Evolutionary conservation across 1,284 basidiomycete genomes (phyloP).

Genomic region (Cryptococcus amylolentus): DNA sequence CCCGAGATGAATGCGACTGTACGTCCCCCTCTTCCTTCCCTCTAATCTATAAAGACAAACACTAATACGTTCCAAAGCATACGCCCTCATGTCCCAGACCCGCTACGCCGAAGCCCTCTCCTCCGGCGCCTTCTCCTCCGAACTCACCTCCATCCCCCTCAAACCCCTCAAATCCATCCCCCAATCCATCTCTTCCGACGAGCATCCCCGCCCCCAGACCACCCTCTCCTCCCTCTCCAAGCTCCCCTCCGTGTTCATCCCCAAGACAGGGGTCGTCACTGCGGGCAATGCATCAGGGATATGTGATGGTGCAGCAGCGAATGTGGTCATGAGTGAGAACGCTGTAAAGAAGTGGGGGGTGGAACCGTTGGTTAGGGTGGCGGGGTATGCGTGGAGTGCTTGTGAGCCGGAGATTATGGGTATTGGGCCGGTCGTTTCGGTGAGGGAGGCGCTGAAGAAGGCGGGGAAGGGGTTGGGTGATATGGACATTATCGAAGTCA

Average conservation of each 20-base stretch:
- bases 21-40: constrained; percentile 1
- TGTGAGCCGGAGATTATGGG: constrained; percentile 59
- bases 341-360: constrained; percentile 51
- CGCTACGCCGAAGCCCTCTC: constrained; percentile 56
- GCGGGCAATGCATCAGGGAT: constrained; percentile 58
- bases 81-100: constrained; percentile 56
- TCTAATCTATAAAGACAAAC: neutral
- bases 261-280: constrained; percentile 54
- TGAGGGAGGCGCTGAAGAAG: constrained; percentile 34
- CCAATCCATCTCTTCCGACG: constrained; percentile 48
- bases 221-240: constrained; percentile 51
- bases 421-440: constrained; percentile 55
- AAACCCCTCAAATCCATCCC: constrained; percentile 47
- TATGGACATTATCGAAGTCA: constrained; percentile 58
- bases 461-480: constrained; percentile 48
- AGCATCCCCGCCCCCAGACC: constrained; percentile 55
- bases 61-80: constrained; percentile 34
- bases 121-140: constrained; percentile 53
- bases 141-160: constrained; percentile 54
- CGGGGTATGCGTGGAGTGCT: constrained; percentile 55
- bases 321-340: constrained; percentile 55
- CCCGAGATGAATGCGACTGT: constrained; percentile 55
- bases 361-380: constrained; percentile 54
- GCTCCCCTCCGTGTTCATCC: constrained; percentile 55
- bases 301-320: constrained; percentile 57